Base-by-base conservation (phyloP, 768 basidiomycete genomes). In the Termitomyces eurrhizus region DNA sequence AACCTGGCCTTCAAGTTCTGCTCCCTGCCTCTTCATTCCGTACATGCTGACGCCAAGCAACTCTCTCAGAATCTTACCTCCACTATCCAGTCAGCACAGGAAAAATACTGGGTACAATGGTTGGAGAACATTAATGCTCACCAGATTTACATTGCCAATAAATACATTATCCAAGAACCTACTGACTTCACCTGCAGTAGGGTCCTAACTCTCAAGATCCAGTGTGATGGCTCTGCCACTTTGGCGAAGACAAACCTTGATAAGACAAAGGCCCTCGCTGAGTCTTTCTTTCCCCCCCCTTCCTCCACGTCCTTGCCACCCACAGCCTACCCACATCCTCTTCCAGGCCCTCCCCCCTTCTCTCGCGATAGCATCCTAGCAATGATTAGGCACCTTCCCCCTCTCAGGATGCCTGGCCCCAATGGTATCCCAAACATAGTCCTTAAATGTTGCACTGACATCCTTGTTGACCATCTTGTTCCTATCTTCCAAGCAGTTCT, bases 141-240 rank as follows among this genome's bases (percentile, higher is more conserved):
- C 24, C 46, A 48, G 26, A 24, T 46, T 4, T 24, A 48, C 6
- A 3, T 42, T 5, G 18, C 41, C 6, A 42, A 42, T 7, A 42
- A 42, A 11, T 48, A 48, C 4, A 0, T 14, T 26, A 13, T 14
- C 1, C 7, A 11, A 6, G 46, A 48, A 3, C 46, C 13, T 6
- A 48, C 24, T 48, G 13, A 48, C 13, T 26, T 29, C 3, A 5
- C 46, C 6, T 26, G 46, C 24, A 24, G 29, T 6, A 26, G 24
- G 3, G 26, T 48, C 6, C 26, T 3, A 0, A 5, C 4, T 5
- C 46, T 48, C 6, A 26, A 11, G 13, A 7, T 13, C 14, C 5
- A 12, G 7, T 7, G 4, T 2, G 14, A n/a, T 11, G 9, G 7
- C 4, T 13, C 2, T 14, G 2, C n/a, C 1, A 7, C 7, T 2